Conservation (phyloP, 257 asterid species). For the Plectranthus barbatus region DNA sequence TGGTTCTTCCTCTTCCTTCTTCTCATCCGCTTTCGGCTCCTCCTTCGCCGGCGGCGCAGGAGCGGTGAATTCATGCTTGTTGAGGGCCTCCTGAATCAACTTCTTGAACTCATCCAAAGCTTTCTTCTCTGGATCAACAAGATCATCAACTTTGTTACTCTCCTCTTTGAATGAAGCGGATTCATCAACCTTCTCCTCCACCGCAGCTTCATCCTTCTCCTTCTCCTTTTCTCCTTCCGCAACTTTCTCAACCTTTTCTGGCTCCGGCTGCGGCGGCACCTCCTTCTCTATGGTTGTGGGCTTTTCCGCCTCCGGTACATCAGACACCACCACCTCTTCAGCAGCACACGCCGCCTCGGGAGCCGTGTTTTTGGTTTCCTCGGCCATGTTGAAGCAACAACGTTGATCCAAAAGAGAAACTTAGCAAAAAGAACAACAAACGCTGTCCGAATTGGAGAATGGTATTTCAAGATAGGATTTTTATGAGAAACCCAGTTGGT, state of each 20-base stretch:
- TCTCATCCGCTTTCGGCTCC: constrained; percentile 17
- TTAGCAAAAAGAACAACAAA: background rate
- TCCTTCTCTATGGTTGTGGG: constrained; percentile 26
- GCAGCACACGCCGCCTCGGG: constrained; percentile 37
- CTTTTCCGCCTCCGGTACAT: constrained; percentile 48
- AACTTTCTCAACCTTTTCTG: constrained; percentile 26
- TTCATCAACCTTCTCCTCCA: constrained; percentile 37
- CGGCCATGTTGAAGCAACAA: constrained; percentile 47
- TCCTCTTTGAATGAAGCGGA: constrained; percentile 84
- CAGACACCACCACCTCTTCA: constrained; percentile 39
- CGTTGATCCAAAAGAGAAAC: background rate
- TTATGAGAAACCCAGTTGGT: background rate
- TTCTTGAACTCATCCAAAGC: constrained; percentile 78
- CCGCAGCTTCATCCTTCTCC: constrained; percentile 14
- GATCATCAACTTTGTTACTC: constrained; percentile 80
- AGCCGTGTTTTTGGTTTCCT: constrained; percentile 51
- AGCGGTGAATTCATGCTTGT: constrained; percentile 70
- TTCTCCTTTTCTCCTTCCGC: constrained; percentile 23
- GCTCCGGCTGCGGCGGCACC: constrained; percentile 33
- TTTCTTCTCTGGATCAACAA: constrained; percentile 76
- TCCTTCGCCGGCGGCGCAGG: constrained; percentile 43
- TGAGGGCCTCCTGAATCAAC: constrained; percentile 64
- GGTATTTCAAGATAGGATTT: background rate
- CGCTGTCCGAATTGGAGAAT: background rate
- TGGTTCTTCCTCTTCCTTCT: constrained; percentile 19